A percentile compares a stretch with the other conserved stretches of the same genome.
phyloP scores from a whole-genome alignment of 148 eudicot species.

The Simmondsia chinensis region DNA sequence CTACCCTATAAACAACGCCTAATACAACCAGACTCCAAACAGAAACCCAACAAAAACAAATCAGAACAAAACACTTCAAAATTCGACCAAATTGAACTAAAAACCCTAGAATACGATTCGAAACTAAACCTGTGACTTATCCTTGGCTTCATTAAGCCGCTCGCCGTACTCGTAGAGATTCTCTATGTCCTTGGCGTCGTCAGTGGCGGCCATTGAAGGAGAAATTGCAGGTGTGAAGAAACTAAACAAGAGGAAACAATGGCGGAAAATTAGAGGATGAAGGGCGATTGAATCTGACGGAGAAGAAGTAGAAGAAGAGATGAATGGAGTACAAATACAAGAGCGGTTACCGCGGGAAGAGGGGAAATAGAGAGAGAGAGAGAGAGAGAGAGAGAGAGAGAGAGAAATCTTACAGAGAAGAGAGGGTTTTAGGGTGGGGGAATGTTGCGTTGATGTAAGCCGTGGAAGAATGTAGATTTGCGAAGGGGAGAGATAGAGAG shows the following conservation, averaged over 20 bases:
- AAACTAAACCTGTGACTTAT: slow-evolving; percentile 68
- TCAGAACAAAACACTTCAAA: neutral
- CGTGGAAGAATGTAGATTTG: no score
- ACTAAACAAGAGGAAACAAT: no score
- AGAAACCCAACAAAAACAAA: neutral
- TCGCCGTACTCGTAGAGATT: slow-evolving; percentile 85
- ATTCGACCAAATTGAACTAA: neutral
- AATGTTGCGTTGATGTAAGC: no score
- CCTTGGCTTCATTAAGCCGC: slow-evolving; percentile 76
- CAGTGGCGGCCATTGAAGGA: slow-evolving; percentile 17
- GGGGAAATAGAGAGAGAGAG: neutral
- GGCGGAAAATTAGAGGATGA: neutral
- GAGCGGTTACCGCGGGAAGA: no score
- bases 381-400: slow-evolving; percentile 8
- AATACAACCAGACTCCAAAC: neutral
- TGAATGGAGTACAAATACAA: no score
- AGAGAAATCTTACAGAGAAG: slow-evolving; percentile 5
- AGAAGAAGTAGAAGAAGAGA: no score
- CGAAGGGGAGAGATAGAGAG: no score
- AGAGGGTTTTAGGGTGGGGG: no score
- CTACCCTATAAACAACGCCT: no score
- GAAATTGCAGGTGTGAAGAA: no score
- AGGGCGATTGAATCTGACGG: no score
- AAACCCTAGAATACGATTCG: slow-evolving; percentile 25
- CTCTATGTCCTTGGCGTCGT: slow-evolving; percentile 63